Evolutionary conservation across 2,329 filamentous ascomycete species (phyloP).

Genomic region (Nothopassalora personata): DNA sequence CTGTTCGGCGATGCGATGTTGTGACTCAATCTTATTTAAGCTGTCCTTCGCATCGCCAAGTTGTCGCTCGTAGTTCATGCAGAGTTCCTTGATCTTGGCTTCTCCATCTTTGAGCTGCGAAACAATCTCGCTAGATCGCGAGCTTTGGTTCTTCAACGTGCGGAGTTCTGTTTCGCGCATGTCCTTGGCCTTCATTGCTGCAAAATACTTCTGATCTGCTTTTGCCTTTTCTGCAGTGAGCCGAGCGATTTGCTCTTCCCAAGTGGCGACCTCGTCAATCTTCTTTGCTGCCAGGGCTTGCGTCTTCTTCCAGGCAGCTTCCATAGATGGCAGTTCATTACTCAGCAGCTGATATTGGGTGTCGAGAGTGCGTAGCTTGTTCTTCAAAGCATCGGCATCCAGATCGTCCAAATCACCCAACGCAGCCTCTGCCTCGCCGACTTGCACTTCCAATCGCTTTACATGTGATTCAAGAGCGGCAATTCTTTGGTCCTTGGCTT

Average conservation of each 20-base stretch:
- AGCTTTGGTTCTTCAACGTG: constrained; percentile 72
- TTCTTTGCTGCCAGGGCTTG: constrained; percentile 82
- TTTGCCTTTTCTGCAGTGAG: constrained; percentile 86
- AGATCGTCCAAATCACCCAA: constrained; percentile 51
- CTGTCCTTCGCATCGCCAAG: constrained; percentile 74
- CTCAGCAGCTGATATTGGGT: constrained; percentile 79
- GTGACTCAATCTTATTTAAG: constrained; percentile 62
- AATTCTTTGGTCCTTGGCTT: constrained; percentile 75
- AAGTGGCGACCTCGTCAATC: constrained; percentile 65
- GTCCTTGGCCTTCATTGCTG: constrained; percentile 89
- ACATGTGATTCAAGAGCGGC: constrained; percentile 76
- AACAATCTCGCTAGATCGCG: constrained; percentile 89
- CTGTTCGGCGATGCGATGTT: constrained; percentile 71
- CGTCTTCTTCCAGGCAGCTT: constrained; percentile 84
- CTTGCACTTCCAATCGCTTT: constrained; percentile 58
- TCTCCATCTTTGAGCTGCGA: constrained; percentile 89
- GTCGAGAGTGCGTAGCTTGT: constrained; percentile 68
- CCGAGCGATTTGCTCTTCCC: constrained; percentile 73
- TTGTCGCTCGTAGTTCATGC: constrained; percentile 87
- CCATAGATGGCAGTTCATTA: constrained; percentile 81
- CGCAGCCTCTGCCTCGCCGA: constrained; percentile 41
- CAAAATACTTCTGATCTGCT: constrained; percentile 96
- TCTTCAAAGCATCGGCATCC: constrained; percentile 64
- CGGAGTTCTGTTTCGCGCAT: constrained; percentile 75
- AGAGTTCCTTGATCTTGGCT: constrained; percentile 64